Evolutionary conservation across 228 moss, liverwort and hornwort genomes (phyloP).

Genomic region (Sphagnum fallax): DNA sequence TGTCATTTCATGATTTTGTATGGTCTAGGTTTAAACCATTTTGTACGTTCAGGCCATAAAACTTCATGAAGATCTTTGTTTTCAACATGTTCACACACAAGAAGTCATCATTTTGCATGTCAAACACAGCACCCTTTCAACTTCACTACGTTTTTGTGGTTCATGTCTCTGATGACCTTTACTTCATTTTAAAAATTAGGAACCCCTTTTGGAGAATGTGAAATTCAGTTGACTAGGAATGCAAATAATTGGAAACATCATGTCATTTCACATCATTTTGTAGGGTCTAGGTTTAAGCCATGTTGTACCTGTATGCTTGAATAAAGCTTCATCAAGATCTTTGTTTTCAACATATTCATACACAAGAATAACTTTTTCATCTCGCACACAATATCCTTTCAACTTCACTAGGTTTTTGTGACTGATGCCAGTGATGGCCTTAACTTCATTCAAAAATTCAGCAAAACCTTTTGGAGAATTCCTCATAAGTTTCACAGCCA

Average conservation of each 20-base stretch:
- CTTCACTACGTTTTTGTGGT: slow-evolving; percentile 8
- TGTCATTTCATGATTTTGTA: neutral
- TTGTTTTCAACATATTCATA: slow-evolving; percentile 18
- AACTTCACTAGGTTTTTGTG: slow-evolving; percentile 24
- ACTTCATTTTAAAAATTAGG: no score
- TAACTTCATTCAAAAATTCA: slow-evolving; percentile 18
- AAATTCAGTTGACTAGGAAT: neutral
- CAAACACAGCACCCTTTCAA: slow-evolving; percentile 57
- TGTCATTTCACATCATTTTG: neutral
- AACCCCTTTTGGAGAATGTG: no score
- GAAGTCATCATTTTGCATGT: neutral
- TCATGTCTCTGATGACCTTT: neutral
- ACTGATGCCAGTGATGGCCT: slow-evolving; percentile 21
- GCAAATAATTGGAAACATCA: neutral
- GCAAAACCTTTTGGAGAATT: neutral
- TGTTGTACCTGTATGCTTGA: neutral
- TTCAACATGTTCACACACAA: slow-evolving; percentile 1
- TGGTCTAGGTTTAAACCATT: neutral
- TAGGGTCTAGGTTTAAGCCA: neutral
- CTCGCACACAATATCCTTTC: slow-evolving; percentile 16
- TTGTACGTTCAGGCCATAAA: neutral
- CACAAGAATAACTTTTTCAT: slow-evolving; percentile 17
- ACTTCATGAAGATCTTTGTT: neutral
- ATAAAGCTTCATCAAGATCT: slow-evolving; percentile 3
- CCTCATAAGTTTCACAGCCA: neutral